Evolutionary conservation across 192 early-diverging fungal species (phyloP).

Genomic region (Umbelopsis vinacea): DNA sequence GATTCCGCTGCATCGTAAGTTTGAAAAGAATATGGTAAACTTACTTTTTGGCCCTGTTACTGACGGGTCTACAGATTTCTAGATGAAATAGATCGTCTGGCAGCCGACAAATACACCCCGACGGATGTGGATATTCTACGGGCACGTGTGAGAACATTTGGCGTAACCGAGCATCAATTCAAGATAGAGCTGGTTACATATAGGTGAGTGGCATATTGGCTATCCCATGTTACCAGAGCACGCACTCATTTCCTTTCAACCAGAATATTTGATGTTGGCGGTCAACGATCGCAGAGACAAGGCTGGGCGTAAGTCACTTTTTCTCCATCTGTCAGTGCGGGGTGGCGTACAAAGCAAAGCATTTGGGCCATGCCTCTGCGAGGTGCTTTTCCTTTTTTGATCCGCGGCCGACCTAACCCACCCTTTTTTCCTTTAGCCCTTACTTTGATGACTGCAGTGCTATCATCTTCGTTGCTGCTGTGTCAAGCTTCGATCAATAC

Average conservation of each 20-base stretch:
- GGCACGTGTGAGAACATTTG: constrained; percentile 70
- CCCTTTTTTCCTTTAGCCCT: constrained; percentile 2
- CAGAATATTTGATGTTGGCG: constrained; percentile 60
- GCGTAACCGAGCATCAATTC: constrained; percentile 72
- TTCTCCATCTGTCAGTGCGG: background rate
- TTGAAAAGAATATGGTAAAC: background rate
- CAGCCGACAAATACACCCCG: constrained; percentile 55
- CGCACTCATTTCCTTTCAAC: background rate
- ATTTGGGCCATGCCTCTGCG: background rate
- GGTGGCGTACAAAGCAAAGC: constrained; percentile 16
- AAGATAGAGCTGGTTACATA: constrained; percentile 60
- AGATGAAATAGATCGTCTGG: constrained; percentile 54
- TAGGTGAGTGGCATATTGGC: constrained; percentile 32
- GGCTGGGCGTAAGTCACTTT: constrained; percentile 42
- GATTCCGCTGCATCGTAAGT: constrained; percentile 56
- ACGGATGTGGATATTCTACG: constrained; percentile 72
- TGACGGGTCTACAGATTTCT: constrained; percentile 45
- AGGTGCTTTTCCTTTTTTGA: background rate
- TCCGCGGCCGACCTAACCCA: background rate
- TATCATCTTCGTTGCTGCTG: constrained; percentile 61
- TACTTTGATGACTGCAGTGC: constrained; percentile 62
- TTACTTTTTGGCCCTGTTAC: constrained; percentile 30
- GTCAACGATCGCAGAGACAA: constrained; percentile 52
- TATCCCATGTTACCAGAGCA: background rate
- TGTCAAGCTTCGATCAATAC: constrained; percentile 63